phyloP scores from a whole-genome alignment of 2,329 filamentous ascomycete species.

The Knoxdaviesia proteae region DNA sequence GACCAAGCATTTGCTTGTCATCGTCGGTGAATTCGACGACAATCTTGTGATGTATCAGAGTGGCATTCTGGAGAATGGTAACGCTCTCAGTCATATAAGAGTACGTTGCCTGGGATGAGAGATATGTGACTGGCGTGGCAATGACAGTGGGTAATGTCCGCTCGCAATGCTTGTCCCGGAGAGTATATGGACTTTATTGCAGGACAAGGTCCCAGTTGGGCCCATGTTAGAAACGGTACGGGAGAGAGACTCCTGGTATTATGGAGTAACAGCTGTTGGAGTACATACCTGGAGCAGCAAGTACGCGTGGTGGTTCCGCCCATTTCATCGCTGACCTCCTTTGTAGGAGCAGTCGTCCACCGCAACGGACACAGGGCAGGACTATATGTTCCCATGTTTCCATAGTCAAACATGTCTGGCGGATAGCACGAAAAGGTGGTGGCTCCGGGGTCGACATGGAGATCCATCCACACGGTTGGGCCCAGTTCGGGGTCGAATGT shows the following conservation, averaged over 20 bases:
- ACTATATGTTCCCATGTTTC: conserved; percentile 17
- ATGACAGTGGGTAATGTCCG: conserved; percentile 13
- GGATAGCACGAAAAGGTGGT: conserved; percentile 19
- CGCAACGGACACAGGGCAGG: conserved; percentile 18
- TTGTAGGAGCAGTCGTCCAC: conserved; percentile 17
- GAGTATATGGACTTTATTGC: too few relatives aligned
- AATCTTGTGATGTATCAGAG: conserved; percentile 16
- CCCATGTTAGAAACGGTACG: too few relatives aligned
- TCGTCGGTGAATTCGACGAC: conserved; percentile 16
- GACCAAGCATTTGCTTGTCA: conserved; percentile 14
- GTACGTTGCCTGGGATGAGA: conserved; percentile 12
- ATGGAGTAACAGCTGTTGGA: conserved; percentile 5
- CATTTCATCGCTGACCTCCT: conserved; percentile 9
- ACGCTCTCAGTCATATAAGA: conserved; percentile 5
- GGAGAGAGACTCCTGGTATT: too few relatives aligned
- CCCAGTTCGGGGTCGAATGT: too few relatives aligned
- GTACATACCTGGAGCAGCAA: conserved; percentile 19
- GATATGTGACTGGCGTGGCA: conserved; percentile 15
- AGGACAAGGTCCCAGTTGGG: too few relatives aligned
- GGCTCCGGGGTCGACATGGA: conserved; percentile 14
- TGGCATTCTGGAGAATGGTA: conserved; percentile 16
- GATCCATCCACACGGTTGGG: conserved; percentile 12
- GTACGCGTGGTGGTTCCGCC: conserved; percentile 16
- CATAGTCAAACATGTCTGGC: conserved; percentile 16
- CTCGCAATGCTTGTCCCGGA: too few relatives aligned